Evolutionary conservation across 1,139 yeast species (phyloP).

Genomic region (Debaryomyces fabryi): DNA sequence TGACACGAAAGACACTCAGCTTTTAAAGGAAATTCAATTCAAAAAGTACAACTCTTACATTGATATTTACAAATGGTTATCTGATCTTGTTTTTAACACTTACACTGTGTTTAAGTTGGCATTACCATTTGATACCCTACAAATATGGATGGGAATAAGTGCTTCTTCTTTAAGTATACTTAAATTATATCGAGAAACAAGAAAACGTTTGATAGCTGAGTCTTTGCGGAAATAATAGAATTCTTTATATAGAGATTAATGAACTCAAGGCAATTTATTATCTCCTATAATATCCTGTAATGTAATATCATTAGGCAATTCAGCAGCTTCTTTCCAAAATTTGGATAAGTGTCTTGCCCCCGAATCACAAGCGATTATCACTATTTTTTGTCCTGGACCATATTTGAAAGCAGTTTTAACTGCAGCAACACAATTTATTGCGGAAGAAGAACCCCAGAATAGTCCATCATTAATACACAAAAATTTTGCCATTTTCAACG

Average conservation of each 20-base stretch:
- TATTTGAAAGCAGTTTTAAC: constrained; percentile 59
- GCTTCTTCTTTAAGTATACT: constrained; percentile 44
- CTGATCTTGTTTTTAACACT: constrained; percentile 46
- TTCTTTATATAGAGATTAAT: constrained; percentile 2
- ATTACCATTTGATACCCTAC: constrained; percentile 47
- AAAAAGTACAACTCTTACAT: constrained; percentile 42
- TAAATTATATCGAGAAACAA: constrained; percentile 46
- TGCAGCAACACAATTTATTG: constrained; percentile 92
- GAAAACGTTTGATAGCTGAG: constrained; percentile 26
- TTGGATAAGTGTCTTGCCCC: constrained; percentile 89
- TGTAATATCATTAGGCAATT: constrained; percentile 28
- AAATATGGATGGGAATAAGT: constrained; percentile 52
- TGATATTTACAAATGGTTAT: constrained; percentile 44
- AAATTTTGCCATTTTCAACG: constrained; percentile 84
- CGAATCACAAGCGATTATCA: constrained; percentile 90
- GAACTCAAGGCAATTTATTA: constrained; percentile 2
- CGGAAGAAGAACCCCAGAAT: constrained; percentile 90
- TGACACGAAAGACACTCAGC: constrained; percentile 27
- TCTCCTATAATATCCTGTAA: constrained; percentile 32
- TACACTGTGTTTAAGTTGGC: constrained; percentile 46
- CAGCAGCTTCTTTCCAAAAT: constrained; percentile 78
- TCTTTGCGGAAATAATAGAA: constrained; percentile 13
- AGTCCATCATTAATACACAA: constrained; percentile 83
- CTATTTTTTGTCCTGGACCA: constrained; percentile 71
- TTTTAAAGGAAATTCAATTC: constrained; percentile 38